Conservation (phyloP, 2,329 filamentous ascomycete species). For the Fusarium haematococcum region DNA sequence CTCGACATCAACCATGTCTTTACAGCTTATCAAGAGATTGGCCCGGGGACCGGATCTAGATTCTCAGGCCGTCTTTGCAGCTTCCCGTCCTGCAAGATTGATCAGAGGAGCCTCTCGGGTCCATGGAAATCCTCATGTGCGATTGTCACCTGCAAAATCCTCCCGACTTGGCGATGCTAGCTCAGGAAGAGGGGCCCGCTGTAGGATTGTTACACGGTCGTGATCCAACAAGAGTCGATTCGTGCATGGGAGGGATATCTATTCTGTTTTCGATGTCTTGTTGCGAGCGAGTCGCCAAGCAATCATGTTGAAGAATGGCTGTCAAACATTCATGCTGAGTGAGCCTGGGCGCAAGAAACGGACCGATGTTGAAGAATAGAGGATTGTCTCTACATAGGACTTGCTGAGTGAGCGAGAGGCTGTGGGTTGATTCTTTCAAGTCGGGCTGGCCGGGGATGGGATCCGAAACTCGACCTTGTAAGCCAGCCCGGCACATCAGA, state of each 20-base stretch:
- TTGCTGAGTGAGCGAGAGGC: background rate
- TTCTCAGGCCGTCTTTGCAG: background rate
- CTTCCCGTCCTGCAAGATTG: background rate
- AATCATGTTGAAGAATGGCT: background rate
- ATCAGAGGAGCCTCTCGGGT: background rate
- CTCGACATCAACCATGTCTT: background rate
- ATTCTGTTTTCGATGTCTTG: background rate
- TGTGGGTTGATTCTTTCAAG: background rate
- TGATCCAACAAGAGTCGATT: background rate
- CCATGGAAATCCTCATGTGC: background rate
- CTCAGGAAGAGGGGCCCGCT: background rate
- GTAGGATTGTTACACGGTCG: background rate
- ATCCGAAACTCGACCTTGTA: background rate
- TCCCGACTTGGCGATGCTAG: slow-evolving; percentile 8
- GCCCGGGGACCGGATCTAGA: background rate
- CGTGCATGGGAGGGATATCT: background rate
- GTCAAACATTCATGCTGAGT: background rate
- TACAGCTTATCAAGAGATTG: background rate
- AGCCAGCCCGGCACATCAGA: background rate
- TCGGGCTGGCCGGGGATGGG: background rate
- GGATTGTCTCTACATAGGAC: background rate
- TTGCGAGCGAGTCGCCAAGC: slow-evolving; percentile 1
- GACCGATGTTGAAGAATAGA: background rate
- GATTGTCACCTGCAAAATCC: slow-evolving; percentile 4
- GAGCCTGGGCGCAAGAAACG: background rate